Base-by-base conservation (phyloP, 495 filamentous ascomycete genomes). In the Opeltia flavorubescens region DNA sequence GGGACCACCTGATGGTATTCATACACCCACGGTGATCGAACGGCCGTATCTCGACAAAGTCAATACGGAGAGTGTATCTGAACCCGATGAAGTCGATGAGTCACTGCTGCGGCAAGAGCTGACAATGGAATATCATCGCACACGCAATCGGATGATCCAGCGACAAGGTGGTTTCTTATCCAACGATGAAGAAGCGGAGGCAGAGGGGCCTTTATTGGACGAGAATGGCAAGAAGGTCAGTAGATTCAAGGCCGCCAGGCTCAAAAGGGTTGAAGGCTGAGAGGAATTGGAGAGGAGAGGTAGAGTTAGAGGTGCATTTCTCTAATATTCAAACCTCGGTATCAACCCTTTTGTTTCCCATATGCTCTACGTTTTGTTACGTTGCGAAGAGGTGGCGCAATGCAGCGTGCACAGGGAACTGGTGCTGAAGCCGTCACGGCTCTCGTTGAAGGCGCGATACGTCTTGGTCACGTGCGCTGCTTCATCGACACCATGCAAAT, bases 191-290 rank as follows among this genome's bases (percentile, higher is more conserved):
- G 71, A 74, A 38, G 69, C 74, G 15, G 24, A 38, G 30, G 30
- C 0, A 23, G 48, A 47, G 17, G 66, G 78, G 4, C 77, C 79
- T 2, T 62, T 86, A 7, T 62, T 69, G 39, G 80, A 86, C 49
- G 79, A 80, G 48, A 78, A 81, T 46, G 74, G 82, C 9, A 81
- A 74, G 59, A 82, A 81, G 52, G 66, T 95, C 49, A 95, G 89
- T 70, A 74, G 83, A 50, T 98, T 95, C 64, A 91, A 79, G 62
- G 86, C 89, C 46, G 86, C 91, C 5, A 76, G 86, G 43, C 59
- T 95, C 13, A 31, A 23, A n/a, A 21, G n/a, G 8, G 4, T 2
- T 25, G 42, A 13, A 1, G 42, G 42, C 24, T 44, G 26, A 25
- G 26, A 44, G 17, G 29, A 33, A 8, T 9, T 33, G 30, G 21